Conservation (phyloP, 441 rosid species). For the Pelargonium myrrhifolium region DNA sequence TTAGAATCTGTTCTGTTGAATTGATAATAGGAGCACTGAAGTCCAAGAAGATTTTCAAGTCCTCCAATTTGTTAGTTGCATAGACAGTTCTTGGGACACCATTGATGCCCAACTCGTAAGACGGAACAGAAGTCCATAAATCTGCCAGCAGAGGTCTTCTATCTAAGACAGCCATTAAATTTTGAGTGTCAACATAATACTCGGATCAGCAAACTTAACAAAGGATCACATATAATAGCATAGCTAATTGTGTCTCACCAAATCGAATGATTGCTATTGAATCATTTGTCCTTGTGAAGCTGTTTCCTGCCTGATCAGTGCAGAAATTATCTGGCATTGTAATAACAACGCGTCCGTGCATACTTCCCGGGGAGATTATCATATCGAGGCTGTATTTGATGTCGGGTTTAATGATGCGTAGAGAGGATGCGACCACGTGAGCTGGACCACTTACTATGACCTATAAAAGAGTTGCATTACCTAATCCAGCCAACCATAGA, state of each 20-base stretch:
- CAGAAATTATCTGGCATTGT: constrained; percentile 37
- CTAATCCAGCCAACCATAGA: background rate
- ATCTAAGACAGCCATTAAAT: constrained; percentile 29
- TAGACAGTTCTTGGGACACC: constrained; percentile 44
- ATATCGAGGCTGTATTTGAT: constrained; percentile 32
- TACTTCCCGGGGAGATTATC: constrained; percentile 19
- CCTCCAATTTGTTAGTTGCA: constrained; percentile 34
- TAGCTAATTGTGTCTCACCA: too few species aligned
- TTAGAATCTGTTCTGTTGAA: constrained; percentile 41
- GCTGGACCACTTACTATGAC: constrained; percentile 39
- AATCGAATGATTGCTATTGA: constrained; percentile 36
- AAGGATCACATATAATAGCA: too few species aligned
- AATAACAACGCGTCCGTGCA: constrained; percentile 31
- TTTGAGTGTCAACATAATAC: background rate
- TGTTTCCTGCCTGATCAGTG: constrained; percentile 48
- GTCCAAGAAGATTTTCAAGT: constrained; percentile 42
- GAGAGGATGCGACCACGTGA: constrained; percentile 30
- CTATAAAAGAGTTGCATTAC: constrained; percentile 19
- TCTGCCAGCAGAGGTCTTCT: constrained; percentile 50
- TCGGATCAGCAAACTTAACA: background rate
- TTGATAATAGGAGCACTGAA: constrained; percentile 43
- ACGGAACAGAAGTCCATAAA: constrained; percentile 46
- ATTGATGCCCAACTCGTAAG: constrained; percentile 36
- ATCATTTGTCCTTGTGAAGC: constrained; percentile 36
- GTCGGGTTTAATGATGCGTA: constrained; percentile 24